A percentile compares a stretch with the other conserved stretches of the same genome.
phyloP scores from a whole-genome alignment of 208 protist species.

The Porcisia hertigi region DNA sequence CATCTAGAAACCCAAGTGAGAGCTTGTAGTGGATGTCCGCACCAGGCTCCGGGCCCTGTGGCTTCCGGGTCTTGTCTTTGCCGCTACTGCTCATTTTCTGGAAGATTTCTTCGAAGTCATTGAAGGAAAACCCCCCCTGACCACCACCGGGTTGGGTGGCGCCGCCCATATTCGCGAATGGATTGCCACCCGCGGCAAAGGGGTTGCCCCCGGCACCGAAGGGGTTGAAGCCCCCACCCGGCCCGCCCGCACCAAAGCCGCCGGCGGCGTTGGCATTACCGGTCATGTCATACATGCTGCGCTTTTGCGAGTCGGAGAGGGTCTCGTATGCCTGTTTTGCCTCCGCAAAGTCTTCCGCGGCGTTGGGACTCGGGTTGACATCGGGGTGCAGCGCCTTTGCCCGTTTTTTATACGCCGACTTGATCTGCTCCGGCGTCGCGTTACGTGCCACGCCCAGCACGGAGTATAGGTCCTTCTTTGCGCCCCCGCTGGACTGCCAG shows the following conservation, averaged over 20 bases:
- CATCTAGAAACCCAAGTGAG: slow-evolving; percentile 76
- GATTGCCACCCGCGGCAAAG: slow-evolving; percentile 54
- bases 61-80: slow-evolving; percentile 85
- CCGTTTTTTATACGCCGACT: slow-evolving; percentile 83
- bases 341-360: slow-evolving; percentile 87
- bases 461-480: slow-evolving; percentile 81
- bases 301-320: slow-evolving; percentile 88
- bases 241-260: slow-evolving; percentile 46
- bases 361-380: slow-evolving; percentile 78
- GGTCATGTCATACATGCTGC: slow-evolving; percentile 92
- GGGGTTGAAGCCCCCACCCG: slow-evolving; percentile 47
- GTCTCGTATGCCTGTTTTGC: slow-evolving; percentile 92
- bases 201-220: slow-evolving; percentile 57
- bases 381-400: slow-evolving; percentile 90
- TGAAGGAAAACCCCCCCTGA: slow-evolving; percentile 77
- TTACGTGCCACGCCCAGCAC: slow-evolving; percentile 81
- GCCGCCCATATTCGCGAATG: slow-evolving; percentile 48
- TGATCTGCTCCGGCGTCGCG: slow-evolving; percentile 84
- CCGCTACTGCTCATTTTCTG: slow-evolving; percentile 84
- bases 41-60: slow-evolving; percentile 82
- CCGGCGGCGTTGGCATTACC: slow-evolving; percentile 74
- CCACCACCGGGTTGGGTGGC: slow-evolving; percentile 26
- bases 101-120: slow-evolving; percentile 91
- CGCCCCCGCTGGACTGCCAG: slow-evolving; percentile 29
- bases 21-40: slow-evolving; percentile 90